phyloP scores from a whole-genome alignment of 352 stramenopile genomes.

The Globisporangium uncinulatum region DNA sequence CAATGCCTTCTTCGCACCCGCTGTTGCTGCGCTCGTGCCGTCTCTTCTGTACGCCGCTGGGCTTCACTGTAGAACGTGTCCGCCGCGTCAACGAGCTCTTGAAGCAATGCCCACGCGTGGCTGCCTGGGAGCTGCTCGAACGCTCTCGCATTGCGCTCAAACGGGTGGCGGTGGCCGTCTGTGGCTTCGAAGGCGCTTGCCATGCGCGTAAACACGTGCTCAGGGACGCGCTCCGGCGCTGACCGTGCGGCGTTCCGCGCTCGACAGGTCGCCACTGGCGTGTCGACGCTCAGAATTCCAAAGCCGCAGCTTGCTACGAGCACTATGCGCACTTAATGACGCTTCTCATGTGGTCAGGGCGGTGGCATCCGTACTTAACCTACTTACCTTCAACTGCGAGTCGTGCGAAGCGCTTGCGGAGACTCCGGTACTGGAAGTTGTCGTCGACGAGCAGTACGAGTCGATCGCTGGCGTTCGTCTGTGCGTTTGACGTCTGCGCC shows the following conservation, averaged over 20 bases:
- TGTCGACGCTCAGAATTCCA: slow-evolving; percentile 33
- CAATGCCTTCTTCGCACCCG: no score
- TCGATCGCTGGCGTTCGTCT: slow-evolving; percentile 1
- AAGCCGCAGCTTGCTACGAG: slow-evolving; percentile 32
- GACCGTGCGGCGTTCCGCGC: slow-evolving; percentile 33
- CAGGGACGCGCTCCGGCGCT: slow-evolving; percentile 24
- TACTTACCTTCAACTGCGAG: slow-evolving; percentile 37
- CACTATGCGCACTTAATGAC: neutral
- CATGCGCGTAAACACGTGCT: slow-evolving; percentile 45
- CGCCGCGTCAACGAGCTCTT: neutral
- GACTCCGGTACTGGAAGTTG: slow-evolving; percentile 64
- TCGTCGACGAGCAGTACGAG: slow-evolving; percentile 63
- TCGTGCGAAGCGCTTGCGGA: slow-evolving; percentile 62
- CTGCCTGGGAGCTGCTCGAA: slow-evolving; percentile 12
- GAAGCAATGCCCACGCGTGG: neutral
- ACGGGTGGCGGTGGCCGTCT: slow-evolving; percentile 14
- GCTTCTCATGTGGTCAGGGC: no score
- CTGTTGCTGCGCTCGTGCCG: neutral
- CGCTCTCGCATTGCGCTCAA: slow-evolving; percentile 28
- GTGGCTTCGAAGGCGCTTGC: slow-evolving; percentile 37
- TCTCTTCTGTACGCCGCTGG: neutral
- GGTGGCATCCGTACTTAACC: neutral
- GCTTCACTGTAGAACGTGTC: neutral
- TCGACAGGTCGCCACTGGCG: slow-evolving; percentile 22
- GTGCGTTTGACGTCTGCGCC: slow-evolving; percentile 1